Evolutionary conservation across 1,284 basidiomycete genomes (phyloP).

Genomic region (Boletus smithii): DNA sequence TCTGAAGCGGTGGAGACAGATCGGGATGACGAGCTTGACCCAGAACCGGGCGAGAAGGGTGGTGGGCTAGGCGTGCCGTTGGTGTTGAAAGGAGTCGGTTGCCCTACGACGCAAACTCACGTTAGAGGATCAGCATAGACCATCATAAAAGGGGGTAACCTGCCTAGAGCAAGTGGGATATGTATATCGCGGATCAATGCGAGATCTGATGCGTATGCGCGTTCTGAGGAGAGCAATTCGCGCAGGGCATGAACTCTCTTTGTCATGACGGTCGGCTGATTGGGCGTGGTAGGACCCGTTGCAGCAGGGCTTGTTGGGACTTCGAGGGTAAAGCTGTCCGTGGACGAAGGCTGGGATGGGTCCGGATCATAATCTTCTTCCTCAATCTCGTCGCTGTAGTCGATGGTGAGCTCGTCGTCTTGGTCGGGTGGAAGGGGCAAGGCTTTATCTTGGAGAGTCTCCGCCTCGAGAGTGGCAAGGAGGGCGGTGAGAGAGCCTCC

Average conservation of each 20-base stretch:
- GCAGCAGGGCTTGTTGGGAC: constrained; percentile 4
- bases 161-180: constrained; percentile 72
- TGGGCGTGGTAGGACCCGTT: constrained; percentile 10
- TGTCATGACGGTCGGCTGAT: constrained; percentile 38
- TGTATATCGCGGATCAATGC: constrained; percentile 83
- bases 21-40: constrained; percentile 32
- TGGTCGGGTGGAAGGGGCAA: constrained; percentile 29
- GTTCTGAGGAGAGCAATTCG: constrained; percentile 82
- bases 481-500: constrained; percentile 30
- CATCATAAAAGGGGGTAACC: constrained; percentile 17
- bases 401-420: constrained; percentile 19
- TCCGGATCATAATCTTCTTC: constrained; percentile 30
- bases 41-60: constrained; percentile 30
- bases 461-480: constrained; percentile 31
- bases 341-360: constrained; percentile 21
- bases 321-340: constrained; percentile 26
- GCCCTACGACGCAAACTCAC: constrained; percentile 35
- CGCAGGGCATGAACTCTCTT: constrained; percentile 83
- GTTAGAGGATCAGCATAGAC: constrained; percentile 12
- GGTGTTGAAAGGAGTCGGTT: constrained; percentile 40
- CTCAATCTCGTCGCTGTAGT: constrained; percentile 25
- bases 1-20: constrained; percentile 34
- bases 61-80: constrained; percentile 32
- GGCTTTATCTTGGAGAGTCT: constrained; percentile 31
- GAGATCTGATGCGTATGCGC: constrained; percentile 85